Percentiles rank a stretch among this genome's conserved stretches.
phyloP scores from a whole-genome alignment of 2,329 filamentous ascomycete genomes.

The Lomentospora prolificans region DNA sequence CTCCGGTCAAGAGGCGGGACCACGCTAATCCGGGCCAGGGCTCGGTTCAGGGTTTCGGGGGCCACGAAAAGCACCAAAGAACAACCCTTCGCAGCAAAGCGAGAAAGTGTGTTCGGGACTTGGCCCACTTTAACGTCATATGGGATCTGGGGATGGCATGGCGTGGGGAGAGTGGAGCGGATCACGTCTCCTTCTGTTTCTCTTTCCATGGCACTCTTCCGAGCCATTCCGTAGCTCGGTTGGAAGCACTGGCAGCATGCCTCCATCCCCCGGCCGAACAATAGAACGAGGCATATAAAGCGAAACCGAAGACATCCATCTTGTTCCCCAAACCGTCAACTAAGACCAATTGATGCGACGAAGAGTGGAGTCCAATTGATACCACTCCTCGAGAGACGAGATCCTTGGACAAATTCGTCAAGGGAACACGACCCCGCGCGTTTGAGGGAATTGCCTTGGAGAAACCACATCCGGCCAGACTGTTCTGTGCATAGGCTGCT shows the following conservation, averaged over 20 bases:
- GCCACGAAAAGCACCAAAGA: neutral
- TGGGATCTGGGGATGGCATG: neutral
- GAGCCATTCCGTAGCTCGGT: neutral
- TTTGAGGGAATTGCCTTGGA: too few species aligned
- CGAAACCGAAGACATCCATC: too few species aligned
- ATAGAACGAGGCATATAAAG: neutral
- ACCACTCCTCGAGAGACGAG: neutral
- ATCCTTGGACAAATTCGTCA: too few species aligned
- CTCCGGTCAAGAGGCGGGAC: constrained; percentile 1
- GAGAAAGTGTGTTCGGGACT: neutral
- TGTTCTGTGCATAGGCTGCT: too few species aligned
- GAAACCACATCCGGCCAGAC: too few species aligned
- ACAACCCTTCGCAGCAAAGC: neutral
- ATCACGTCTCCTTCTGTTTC: neutral
- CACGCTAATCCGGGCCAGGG: neutral
- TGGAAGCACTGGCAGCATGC: neutral
- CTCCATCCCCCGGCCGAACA: neutral
- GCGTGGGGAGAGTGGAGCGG: neutral
- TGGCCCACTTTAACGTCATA: neutral
- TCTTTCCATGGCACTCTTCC: neutral
- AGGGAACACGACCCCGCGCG: too few species aligned
- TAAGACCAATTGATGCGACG: neutral
- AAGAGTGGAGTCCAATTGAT: neutral
- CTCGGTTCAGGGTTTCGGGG: neutral
- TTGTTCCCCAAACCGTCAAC: neutral